Conservation (phyloP, 106 monocot species). For the Cymbidium sinense region DNA sequence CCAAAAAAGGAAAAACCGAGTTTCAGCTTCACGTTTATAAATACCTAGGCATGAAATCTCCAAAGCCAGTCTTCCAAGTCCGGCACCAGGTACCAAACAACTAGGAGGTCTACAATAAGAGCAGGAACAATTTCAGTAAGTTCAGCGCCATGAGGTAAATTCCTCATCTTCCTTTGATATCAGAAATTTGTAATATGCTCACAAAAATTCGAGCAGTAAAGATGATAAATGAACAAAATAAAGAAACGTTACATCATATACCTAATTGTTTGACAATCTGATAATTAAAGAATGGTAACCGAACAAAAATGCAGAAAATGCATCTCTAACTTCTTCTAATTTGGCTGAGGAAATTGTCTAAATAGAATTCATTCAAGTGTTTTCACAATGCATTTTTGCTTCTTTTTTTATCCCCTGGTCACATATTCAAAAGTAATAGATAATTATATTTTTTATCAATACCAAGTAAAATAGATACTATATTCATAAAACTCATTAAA, state of each 20-base stretch:
- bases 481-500: background rate
- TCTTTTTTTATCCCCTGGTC: background rate
- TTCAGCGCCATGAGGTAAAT: background rate
- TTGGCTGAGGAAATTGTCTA: background rate
- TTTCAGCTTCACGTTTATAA: background rate
- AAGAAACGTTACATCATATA: background rate
- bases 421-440: background rate
- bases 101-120: conserved; percentile 53
- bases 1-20: background rate
- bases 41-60: conserved; percentile 95
- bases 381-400: background rate
- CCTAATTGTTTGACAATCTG: background rate
- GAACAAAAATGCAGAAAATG: background rate
- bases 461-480: background rate
- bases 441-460: background rate
- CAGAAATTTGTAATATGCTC: background rate
- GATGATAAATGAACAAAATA: background rate
- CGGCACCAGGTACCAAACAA: conserved; percentile 97
- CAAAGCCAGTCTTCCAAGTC: conserved; percentile 88
- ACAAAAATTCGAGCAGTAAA: background rate
- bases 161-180: background rate
- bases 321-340: background rate
- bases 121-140: background rate
- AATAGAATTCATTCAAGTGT: background rate
- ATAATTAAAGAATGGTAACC: background rate